phyloP scores from a whole-genome alignment of 345 rosid species.

The Eucalyptus tenuipes region DNA sequence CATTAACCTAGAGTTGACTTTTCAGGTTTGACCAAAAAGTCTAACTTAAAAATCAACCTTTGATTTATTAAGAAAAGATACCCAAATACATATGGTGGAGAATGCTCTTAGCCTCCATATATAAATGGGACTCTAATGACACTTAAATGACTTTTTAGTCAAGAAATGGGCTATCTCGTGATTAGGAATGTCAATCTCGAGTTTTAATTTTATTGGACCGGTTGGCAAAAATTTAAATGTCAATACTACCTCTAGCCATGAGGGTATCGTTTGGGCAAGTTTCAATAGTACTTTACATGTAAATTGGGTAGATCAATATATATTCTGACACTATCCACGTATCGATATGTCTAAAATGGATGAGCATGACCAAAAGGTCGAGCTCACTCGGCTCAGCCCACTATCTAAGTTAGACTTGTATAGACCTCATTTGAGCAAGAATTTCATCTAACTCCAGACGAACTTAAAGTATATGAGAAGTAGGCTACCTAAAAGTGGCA shows the following conservation, averaged over 20 bases:
- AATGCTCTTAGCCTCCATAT: neutral
- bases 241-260: neutral
- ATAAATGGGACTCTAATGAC: neutral
- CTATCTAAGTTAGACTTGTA: neutral
- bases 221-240: neutral
- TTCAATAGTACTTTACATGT: neutral
- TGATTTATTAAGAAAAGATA: neutral
- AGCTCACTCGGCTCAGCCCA: neutral
- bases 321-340: neutral
- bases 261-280: neutral
- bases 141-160: neutral
- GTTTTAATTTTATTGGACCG: neutral
- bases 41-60: neutral
- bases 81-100: too few relatives aligned
- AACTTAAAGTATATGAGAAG: neutral
- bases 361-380: neutral
- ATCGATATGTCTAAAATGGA: neutral
- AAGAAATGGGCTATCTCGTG: neutral
- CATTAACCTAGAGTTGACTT: neutral
- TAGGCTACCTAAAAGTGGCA: neutral
- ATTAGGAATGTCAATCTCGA: neutral
- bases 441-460: neutral
- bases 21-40: neutral
- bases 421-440: neutral
- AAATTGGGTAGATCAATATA: neutral